Percentiles rank a stretch among this genome's conserved stretches.
phyloP scores from a whole-genome alignment of 1,284 basidiomycete species.

The Puccinia coronata region DNA sequence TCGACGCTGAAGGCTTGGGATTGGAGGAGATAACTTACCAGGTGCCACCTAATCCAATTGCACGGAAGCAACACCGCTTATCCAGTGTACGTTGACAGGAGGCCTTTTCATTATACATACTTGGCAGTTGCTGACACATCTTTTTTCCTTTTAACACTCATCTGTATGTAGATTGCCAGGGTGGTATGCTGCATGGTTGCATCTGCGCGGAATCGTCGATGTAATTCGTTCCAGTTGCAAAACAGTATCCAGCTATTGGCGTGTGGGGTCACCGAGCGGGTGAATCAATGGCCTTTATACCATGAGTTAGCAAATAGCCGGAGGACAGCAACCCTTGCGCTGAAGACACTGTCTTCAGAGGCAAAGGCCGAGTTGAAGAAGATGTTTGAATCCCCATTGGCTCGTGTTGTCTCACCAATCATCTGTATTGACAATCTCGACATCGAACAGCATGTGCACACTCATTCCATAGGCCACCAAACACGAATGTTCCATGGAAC shows the following conservation, averaged over 20 bases:
- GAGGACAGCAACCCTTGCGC: neutral
- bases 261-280: neutral
- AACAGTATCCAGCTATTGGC: constrained; percentile 8
- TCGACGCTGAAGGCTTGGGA: no score
- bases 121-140: no score
- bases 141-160: no score
- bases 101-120: no score
- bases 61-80: no score
- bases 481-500: neutral
- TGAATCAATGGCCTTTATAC: neutral
- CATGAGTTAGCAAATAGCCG: neutral
- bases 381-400: neutral
- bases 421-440: constrained; percentile 27
- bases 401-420: neutral
- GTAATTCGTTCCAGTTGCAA: neutral
- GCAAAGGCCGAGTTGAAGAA: neutral
- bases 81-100: no score
- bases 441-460: constrained; percentile 3
- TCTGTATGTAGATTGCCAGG: no score
- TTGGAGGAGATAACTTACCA: no score
- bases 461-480: neutral
- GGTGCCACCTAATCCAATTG: no score
- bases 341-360: neutral
- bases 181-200: neutral
- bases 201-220: neutral